A percentile compares a stretch with the other conserved stretches of the same genome.
Conservation (phyloP, 2,329 filamentous ascomycete species). For the Claviceps sp. region DNA sequence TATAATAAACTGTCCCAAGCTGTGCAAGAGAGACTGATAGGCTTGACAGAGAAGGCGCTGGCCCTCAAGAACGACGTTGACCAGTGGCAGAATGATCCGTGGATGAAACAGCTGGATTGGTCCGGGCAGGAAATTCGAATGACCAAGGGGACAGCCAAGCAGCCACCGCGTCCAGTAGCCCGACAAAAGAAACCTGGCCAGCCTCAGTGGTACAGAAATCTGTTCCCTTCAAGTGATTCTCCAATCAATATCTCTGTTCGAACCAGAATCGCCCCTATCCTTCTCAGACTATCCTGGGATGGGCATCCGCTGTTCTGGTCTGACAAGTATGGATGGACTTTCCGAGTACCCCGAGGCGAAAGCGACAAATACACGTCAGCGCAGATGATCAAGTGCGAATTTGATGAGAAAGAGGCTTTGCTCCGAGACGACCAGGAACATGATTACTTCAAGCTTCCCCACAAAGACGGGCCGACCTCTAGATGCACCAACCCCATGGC, state of each 20-base stretch:
- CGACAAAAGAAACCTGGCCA: conserved; percentile 89
- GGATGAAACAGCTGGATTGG: conserved; percentile 92
- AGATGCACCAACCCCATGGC: conserved; percentile 80
- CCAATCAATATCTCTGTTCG: conserved; percentile 72
- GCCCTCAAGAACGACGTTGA: conserved; percentile 56
- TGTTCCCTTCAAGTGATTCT: conserved; percentile 57
- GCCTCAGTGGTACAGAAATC: conserved; percentile 91
- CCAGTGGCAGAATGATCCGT: conserved; percentile 68
- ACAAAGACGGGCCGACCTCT: conserved; percentile 82
- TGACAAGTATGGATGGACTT: conserved; percentile 85
- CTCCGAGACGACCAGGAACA: conserved; percentile 54
- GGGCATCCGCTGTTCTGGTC: conserved; percentile 86
- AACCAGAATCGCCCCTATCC: conserved; percentile 72
- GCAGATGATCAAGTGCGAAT: conserved; percentile 61
- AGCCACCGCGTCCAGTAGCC: conserved; percentile 62
- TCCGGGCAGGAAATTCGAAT: conserved; percentile 82
- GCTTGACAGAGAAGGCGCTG: conserved; percentile 64
- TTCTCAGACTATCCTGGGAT: conserved; percentile 80
- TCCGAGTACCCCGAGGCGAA: conserved; percentile 55
- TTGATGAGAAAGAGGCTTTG: conserved; percentile 57
- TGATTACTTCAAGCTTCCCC: conserved; percentile 83
- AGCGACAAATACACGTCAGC: conserved; percentile 52
- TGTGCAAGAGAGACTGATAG: conserved; percentile 63
- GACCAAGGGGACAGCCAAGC: conserved; percentile 83
- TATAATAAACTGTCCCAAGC: conserved; percentile 65